Base-by-base conservation (phyloP, 768 basidiomycete genomes). In the Leucosporidium yakuticum region DNA sequence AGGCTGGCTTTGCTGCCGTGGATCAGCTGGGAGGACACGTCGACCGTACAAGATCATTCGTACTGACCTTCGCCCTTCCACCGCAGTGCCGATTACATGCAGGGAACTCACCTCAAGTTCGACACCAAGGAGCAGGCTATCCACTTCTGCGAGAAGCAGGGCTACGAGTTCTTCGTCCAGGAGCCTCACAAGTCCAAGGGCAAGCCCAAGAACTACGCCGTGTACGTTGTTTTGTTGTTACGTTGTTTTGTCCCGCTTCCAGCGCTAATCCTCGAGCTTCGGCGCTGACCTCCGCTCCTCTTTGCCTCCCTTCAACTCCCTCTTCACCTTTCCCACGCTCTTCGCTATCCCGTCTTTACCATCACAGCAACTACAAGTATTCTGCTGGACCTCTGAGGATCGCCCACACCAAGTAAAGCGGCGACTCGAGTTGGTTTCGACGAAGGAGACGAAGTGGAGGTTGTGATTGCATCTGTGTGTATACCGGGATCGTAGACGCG, bases 71-170 rank as follows among this genome's bases (percentile, higher is more conserved):
- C 34, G 34, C 12, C 34, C 12, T 12, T 15, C 14, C 39, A 17
- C 23, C 9, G 2, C 47, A 71, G 66, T 48, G 68, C 65, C 25
- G 66, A 70, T 59, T 74, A 71, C 66, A 65, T 70, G 54, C 74
- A 71, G 62, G 73, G 69, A 0, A 68, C 71, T 2, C 64, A 65
- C 53, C 57, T 74, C 66, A 66, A 70, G 49, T 97, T 98, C 84
- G 83, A 83, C 75, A 86, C 85, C 63, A 90, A 89, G 80, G 90
- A 91, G 77, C 91, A 91, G 75, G 95, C 95, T 44, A 83, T 95
- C 62, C 89, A 91, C 76, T 98, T 97, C 77, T 89, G 92, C 29
- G 94, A 96, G 83, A 96, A 93, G 81, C 95, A 98, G 83, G 95
- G 74, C 2, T 71, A 63, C 67, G 60, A 55, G 66, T 74, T 62